phyloP scores from a whole-genome alignment of 257 asterid genomes.

The Nicotiana tabacum region DNA sequence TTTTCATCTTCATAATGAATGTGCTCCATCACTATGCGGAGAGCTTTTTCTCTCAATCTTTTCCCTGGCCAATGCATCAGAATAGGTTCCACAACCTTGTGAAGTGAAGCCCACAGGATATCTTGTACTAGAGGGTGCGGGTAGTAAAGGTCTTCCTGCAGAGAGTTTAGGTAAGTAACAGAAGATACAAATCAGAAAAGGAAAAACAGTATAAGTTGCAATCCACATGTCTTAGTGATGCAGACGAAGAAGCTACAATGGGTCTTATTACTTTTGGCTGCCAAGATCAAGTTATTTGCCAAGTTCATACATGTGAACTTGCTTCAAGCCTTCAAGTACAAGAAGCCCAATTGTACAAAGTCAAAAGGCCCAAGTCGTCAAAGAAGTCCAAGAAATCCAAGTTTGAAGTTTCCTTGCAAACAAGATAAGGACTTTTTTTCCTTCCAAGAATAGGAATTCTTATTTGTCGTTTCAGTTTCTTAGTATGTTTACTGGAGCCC shows the following conservation, averaged over 20 bases:
- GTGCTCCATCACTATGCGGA: slow-evolving; percentile 74
- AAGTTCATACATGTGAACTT: not conserved
- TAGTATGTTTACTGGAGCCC: not conserved
- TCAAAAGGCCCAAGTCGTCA: not conserved
- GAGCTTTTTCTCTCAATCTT: slow-evolving; percentile 75
- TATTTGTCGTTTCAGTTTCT: not conserved
- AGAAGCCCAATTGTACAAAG: no score
- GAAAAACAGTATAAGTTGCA: not conserved
- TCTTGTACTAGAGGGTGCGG: slow-evolving; percentile 91
- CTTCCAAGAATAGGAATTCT: not conserved
- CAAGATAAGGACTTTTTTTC: not conserved
- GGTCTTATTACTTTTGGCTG: not conserved
- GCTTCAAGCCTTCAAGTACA: not conserved
- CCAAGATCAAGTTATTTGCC: not conserved
- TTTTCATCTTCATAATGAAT: slow-evolving; percentile 97
- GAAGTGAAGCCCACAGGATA: slow-evolving; percentile 85
- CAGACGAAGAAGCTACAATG: not conserved
- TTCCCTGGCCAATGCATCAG: slow-evolving; percentile 92
- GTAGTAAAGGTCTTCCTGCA: slow-evolving; percentile 98
- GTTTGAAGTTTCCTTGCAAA: not conserved
- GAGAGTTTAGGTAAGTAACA: slow-evolving; percentile 9
- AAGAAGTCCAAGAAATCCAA: not conserved
- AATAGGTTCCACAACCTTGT: slow-evolving; percentile 78
- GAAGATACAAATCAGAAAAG: not conserved
- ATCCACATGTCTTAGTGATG: not conserved